Conservation (phyloP, 202 grass and related monocot species). For the Tripidium arundinaceum region DNA sequence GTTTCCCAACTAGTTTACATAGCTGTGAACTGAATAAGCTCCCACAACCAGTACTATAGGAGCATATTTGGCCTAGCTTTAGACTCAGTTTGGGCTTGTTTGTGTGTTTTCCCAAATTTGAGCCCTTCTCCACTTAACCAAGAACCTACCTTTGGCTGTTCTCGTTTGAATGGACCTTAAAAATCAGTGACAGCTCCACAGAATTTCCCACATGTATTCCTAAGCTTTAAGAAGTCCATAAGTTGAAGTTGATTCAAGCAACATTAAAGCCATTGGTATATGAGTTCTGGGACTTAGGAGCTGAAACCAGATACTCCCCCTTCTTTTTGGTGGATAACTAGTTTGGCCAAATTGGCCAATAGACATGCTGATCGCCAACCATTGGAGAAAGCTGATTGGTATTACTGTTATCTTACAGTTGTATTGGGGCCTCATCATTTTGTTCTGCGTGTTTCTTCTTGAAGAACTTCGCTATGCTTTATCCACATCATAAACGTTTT, state of each 20-base stretch:
- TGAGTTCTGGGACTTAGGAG: neutral
- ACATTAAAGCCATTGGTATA: neutral
- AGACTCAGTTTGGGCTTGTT: neutral
- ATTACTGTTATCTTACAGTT: neutral
- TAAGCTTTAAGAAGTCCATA: neutral
- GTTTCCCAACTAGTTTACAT: neutral
- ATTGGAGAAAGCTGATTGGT: neutral
- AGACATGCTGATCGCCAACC: neutral
- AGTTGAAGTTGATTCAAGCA: neutral
- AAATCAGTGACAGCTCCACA: neutral
- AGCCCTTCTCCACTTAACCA: neutral
- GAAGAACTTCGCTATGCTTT: neutral
- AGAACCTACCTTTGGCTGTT: neutral
- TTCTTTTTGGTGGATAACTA: neutral
- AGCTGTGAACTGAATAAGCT: neutral
- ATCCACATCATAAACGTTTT: neutral
- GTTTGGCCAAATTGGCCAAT: neutral
- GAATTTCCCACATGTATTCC: neutral
- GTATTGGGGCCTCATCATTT: neutral
- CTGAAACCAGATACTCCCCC: neutral
- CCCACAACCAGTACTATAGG: neutral
- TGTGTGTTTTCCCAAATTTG: neutral
- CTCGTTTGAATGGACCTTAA: neutral
- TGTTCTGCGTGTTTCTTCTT: neutral
- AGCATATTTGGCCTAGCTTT: constrained; percentile 5